A percentile compares a stretch with the other conserved stretches of the same genome.
Evolutionary conservation across 768 basidiomycete genomes (phyloP).

Genomic region (Coprinopsis cinerea): DNA sequence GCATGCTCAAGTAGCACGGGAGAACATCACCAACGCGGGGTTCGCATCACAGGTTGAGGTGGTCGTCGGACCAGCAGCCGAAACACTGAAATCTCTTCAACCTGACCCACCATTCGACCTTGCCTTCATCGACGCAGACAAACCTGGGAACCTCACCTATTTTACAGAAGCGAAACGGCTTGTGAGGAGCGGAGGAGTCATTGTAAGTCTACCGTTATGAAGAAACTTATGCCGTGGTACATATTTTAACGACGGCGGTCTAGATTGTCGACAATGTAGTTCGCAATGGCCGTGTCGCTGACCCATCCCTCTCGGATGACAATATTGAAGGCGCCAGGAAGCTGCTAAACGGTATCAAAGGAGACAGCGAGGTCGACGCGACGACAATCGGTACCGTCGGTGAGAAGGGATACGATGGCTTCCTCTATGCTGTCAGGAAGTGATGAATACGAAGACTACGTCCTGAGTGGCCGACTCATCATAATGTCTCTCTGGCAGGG

Average conservation of each 20-base stretch:
- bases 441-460: too few species aligned
- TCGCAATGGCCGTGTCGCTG: constrained; percentile 40
- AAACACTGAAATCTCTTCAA: constrained; percentile 42
- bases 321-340: constrained; percentile 41
- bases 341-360: constrained; percentile 40
- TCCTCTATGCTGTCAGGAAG: constrained; percentile 41
- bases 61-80: constrained; percentile 45
- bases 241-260: neutral
- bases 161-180: constrained; percentile 58
- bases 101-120: constrained; percentile 54
- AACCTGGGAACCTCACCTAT: constrained; percentile 47
- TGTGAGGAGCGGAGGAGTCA: constrained; percentile 52
- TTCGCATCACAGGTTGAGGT: constrained; percentile 43
- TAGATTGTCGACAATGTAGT: constrained; percentile 63
- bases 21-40: constrained; percentile 52
- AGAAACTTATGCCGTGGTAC: neutral
- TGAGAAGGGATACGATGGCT: constrained; percentile 50
- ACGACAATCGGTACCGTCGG: constrained; percentile 46
- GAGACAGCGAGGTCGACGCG: constrained; percentile 44
- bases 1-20: constrained; percentile 49
- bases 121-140: constrained; percentile 71
- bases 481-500: neutral
- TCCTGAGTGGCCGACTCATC: neutral
- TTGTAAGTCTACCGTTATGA: constrained; percentile 33
- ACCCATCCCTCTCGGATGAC: constrained; percentile 27